Evolutionary conservation across 129 eudicot species (phyloP).

Genomic region (Pulicaria dysenterica): DNA sequence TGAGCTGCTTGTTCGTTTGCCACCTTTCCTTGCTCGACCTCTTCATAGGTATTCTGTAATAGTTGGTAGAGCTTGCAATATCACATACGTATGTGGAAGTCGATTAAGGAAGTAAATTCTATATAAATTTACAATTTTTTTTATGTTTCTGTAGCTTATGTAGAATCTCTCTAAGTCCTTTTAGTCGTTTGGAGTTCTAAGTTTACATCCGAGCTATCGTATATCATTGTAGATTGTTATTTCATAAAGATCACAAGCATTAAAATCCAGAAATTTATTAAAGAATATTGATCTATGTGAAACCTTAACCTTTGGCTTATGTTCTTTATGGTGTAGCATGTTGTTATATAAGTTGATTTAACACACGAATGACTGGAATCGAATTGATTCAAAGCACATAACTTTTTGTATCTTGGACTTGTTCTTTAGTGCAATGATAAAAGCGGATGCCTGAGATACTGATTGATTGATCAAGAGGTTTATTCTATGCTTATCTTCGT

Average conservation of each 20-base stretch:
- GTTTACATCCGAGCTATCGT: conserved; percentile 3
- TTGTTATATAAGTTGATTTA: conserved; percentile 32
- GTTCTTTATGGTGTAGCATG: conserved; percentile 30
- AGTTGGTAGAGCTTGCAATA: conserved; percentile 54
- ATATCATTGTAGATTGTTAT: conserved; percentile 25
- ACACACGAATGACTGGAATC: conserved; percentile 35
- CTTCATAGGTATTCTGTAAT: conserved; percentile 55
- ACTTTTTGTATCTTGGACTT: conserved; percentile 43
- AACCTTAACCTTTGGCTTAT: conserved; percentile 8
- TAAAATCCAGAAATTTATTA: not conserved
- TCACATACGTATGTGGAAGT: conserved; percentile 64
- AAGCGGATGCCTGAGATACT: conserved; percentile 38
- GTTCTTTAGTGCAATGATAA: conserved; percentile 28
- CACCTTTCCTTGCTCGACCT: conserved; percentile 72
- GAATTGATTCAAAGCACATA: conserved; percentile 38
- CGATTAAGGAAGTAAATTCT: conserved; percentile 38
- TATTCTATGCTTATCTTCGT: conserved; percentile 53
- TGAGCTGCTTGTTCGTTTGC: conserved; percentile 66
- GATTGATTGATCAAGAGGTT: conserved; percentile 40
- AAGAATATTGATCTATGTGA: not conserved
- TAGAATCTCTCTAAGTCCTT: conserved; percentile 7
- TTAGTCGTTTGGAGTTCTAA: conserved; percentile 13
- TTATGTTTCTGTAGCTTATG: conserved; percentile 29
- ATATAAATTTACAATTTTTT: conserved; percentile 21
- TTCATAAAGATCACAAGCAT: conserved; percentile 1